Evolutionary conservation across 2,329 filamentous ascomycete species (phyloP), one percentile per base, ranked within the genome.

Genomic region (Trichoderma simmonsii): DNA sequence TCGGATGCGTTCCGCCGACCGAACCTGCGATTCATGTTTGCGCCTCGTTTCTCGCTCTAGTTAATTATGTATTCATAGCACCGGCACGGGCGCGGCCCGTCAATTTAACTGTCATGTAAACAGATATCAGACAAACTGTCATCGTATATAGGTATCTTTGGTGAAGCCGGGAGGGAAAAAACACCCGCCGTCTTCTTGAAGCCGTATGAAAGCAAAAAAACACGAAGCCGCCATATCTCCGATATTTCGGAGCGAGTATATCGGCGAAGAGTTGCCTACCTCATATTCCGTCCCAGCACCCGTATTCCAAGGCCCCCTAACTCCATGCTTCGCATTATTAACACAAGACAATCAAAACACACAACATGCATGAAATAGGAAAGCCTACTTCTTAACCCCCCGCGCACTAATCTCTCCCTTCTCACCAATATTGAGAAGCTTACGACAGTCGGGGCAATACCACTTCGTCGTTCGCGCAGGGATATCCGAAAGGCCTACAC

Each of bases 381-480:
- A 21, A 26, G 15, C 39, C 73, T 77, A 85, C 75, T 81, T 85
- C 81, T 81, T 86, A 12, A 89, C 81, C 6, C 87, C 87, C 72
- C 88, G 81, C n/a, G 87, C 88, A 73, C 81, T 90, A 12, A 90
- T 87, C 77, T 91, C 88, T 3, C 89, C 89, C 80, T 85, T 88
- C 81, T 89, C 88, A 6, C 89, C 89, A 75, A 91, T 89, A 62
- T 89, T 88, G 36, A 91, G 81, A 34, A 86, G 82, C 73, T 88
- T 86, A 54, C 90, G 85, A 78, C 93, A 96, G 64, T 93, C 90
- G 1, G 92, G 92, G 80, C 93, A 96, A 77, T 94, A 96, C 93
- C 93, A 96, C 81, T 94, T 94, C 3, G 91, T 91, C 36, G 91
- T 92, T 21, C 92, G 86, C 3, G 90, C 87, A 12, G 93, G 92